These are phyloP conservation scores for Hypsizygus ulmarius DNA, from an alignment of 1,284 basidiomycete genomes.

Conservation along the genomic window DNA sequence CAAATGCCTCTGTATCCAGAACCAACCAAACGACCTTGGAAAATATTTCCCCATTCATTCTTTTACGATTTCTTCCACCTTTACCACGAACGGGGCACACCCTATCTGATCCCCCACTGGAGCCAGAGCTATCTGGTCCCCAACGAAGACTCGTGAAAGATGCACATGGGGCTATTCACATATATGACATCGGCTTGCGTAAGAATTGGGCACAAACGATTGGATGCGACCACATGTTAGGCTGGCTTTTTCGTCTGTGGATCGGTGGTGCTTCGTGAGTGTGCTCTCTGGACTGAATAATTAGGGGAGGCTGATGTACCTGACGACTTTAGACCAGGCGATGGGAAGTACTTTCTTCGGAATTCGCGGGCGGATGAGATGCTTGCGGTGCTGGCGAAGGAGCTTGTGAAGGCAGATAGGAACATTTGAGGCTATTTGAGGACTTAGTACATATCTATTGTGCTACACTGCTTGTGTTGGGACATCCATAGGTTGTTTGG, in stretches of 20 bases:
- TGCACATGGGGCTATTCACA: slow-evolving; percentile 62
- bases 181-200: slow-evolving; percentile 79
- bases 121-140: slow-evolving; percentile 68
- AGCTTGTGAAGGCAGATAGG: slow-evolving; percentile 55
- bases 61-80: slow-evolving; percentile 66
- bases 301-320: neutral
- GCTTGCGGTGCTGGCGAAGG: slow-evolving; percentile 57
- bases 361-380: slow-evolving; percentile 65
- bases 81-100: slow-evolving; percentile 47
- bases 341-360: slow-evolving; percentile 62
- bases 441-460: no score
- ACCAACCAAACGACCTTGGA: slow-evolving; percentile 88
- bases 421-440: no score
- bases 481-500: neutral
- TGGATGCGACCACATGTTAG: slow-evolving; percentile 49
- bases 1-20: slow-evolving; percentile 35
- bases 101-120: slow-evolving; percentile 67
- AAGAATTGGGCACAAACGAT: slow-evolving; percentile 69
- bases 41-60: slow-evolving; percentile 72
- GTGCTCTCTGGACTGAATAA: slow-evolving; percentile 6
- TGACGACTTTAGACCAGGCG: slow-evolving; percentile 47
- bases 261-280: slow-evolving; percentile 65
- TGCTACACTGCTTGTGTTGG: neutral
- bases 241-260: slow-evolving; percentile 51
- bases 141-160: slow-evolving; percentile 69